Evolutionary conservation across 164 flowering plant genomes (phyloP).

Genomic region (Saururus chinensis): DNA sequence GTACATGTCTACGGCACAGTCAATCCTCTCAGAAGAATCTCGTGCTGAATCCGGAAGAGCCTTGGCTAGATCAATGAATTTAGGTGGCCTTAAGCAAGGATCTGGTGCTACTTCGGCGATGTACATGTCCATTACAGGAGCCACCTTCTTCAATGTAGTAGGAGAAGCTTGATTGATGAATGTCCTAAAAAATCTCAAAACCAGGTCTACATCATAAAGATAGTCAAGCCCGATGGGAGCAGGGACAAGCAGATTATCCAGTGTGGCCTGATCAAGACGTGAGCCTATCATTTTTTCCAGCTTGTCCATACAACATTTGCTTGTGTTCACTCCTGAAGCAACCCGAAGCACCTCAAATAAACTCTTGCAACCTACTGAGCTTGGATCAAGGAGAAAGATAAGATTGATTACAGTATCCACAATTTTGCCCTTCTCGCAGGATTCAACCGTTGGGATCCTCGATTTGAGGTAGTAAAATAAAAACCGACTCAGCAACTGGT

Average conservation of each 20-base stretch:
- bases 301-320: constrained; percentile 26
- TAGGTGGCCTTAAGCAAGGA: constrained; percentile 45
- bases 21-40: constrained; percentile 55
- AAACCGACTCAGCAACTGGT: constrained; percentile 36
- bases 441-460: constrained; percentile 17
- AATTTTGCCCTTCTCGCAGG: constrained; percentile 30
- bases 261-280: constrained; percentile 53
- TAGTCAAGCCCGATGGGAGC: constrained; percentile 34
- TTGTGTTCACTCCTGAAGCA: constrained; percentile 26
- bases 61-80: constrained; percentile 40
- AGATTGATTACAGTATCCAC: constrained; percentile 29
- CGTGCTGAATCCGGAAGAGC: constrained; percentile 68
- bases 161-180: constrained; percentile 26
- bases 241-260: constrained; percentile 67
- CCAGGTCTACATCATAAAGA: constrained; percentile 61
- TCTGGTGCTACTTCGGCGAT: constrained; percentile 76
- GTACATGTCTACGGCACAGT: constrained; percentile 59
- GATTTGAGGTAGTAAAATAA: constrained; percentile 53
- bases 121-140: constrained; percentile 47
- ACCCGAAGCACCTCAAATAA: constrained; percentile 47
- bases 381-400: constrained; percentile 41
- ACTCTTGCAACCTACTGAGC: constrained; percentile 41
- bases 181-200: constrained; percentile 47
- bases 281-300: constrained; percentile 67
- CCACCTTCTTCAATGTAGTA: constrained; percentile 36